These are phyloP conservation scores for Bassia scoparia DNA, from an alignment of 148 eudicot genomes.

Conservation along the genomic window DNA sequence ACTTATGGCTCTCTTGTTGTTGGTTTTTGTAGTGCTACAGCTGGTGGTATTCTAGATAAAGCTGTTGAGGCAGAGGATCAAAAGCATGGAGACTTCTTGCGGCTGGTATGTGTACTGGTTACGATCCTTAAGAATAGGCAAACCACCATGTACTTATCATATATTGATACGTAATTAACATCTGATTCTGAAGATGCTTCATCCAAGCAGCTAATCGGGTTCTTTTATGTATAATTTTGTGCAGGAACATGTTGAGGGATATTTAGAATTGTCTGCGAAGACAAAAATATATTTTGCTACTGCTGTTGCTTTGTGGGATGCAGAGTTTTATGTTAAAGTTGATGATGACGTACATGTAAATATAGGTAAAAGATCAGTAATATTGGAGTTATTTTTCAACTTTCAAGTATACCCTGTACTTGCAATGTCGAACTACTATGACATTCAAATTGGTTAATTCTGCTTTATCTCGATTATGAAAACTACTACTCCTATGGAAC, in stretches of 20 bases:
- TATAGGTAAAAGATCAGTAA: conserved; percentile 47
- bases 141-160: too few species aligned
- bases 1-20: conserved; percentile 14
- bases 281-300: conserved; percentile 71
- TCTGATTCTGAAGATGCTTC: conserved; percentile 6
- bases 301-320: conserved; percentile 83
- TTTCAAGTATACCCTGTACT: neutral
- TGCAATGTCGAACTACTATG: neutral
- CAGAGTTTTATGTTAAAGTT: conserved; percentile 79
- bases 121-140: neutral
- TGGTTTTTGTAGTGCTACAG: conserved; percentile 60
- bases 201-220: conserved; percentile 15
- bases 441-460: neutral
- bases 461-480: neutral
- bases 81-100: conserved; percentile 76
- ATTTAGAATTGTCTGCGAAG: conserved; percentile 78
- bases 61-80: conserved; percentile 86
- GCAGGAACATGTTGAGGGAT: conserved; percentile 84
- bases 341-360: conserved; percentile 88
- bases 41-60: conserved; percentile 81
- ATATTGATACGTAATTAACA: too few species aligned
- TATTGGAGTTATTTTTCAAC: conserved; percentile 5
- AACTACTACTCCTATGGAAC: neutral
- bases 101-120: conserved; percentile 50
- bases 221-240: conserved; percentile 10